Conservation (phyloP, 768 basidiomycete genomes). For the Lentinus tigrinus region DNA sequence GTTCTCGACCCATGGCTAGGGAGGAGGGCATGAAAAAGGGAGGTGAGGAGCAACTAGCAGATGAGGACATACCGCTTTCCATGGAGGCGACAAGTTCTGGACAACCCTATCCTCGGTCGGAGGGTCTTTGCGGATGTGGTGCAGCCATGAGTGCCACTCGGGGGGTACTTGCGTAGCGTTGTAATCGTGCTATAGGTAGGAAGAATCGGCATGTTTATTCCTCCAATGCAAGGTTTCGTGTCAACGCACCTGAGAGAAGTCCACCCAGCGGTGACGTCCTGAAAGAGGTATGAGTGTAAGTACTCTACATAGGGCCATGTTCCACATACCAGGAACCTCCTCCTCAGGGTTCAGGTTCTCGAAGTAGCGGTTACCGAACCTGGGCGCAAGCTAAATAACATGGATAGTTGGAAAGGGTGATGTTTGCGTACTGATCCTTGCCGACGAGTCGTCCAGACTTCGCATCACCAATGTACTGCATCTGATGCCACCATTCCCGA, state of each 20-base stretch:
- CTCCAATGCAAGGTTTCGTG: neutral
- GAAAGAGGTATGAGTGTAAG: neutral
- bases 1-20: conserved; percentile 81
- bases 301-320: too few relatives aligned
- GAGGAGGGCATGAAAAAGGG: neutral
- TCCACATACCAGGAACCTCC: conserved; percentile 79
- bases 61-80: conserved; percentile 69
- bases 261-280: conserved; percentile 98
- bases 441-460: conserved; percentile 81
- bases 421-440: conserved; percentile 70
- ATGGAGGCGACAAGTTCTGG: conserved; percentile 66
- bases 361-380: conserved; percentile 93
- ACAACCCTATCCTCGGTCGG: conserved; percentile 76
- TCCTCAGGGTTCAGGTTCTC: conserved; percentile 88
- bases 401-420: neutral
- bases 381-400: conserved; percentile 29
- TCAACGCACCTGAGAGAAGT: conserved; percentile 74
- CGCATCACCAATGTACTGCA: conserved; percentile 94
- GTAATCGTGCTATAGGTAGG: conserved; percentile 62
- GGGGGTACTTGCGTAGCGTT: conserved; percentile 93
- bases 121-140: conserved; percentile 82
- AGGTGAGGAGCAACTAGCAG: neutral
- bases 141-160: conserved; percentile 97
- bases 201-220: neutral
- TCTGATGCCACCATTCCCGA: conserved; percentile 85